Evolutionary conservation across 345 rosid species (phyloP).

Genomic region (Gossypium longicalyx): DNA sequence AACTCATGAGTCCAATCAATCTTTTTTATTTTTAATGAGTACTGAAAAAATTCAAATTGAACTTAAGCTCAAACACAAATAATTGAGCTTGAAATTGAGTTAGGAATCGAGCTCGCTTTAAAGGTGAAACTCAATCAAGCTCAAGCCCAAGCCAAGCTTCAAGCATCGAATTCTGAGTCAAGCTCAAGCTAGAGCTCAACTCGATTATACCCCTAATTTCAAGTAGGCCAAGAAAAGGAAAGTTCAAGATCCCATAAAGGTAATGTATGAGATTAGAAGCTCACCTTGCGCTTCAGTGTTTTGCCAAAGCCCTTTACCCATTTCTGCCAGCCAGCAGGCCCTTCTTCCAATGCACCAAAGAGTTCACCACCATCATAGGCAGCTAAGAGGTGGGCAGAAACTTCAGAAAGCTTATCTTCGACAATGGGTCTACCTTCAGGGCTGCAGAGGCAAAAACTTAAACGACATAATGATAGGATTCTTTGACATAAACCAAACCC

Average conservation of each 20-base stretch:
- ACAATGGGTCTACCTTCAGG: conserved; percentile 58
- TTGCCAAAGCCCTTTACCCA: conserved; percentile 90
- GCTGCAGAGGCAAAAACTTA: conserved; percentile 31
- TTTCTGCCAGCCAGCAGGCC: conserved; percentile 78
- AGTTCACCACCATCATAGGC: conserved; percentile 87
- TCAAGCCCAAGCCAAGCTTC: too few relatives aligned
- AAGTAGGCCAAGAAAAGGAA: neutral
- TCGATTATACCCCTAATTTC: neutral
- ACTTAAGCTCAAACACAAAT: neutral
- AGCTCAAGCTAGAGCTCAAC: neutral
- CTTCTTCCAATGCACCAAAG: conserved; percentile 61
- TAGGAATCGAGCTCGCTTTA: neutral
- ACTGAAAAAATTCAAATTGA: neutral
- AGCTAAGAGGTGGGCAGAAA: conserved; percentile 60
- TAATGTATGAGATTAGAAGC: conserved; percentile 1
- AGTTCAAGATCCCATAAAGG: neutral
- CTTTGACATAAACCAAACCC: neutral
- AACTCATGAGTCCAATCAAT: neutral
- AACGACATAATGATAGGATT: neutral
- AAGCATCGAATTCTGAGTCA: too few relatives aligned
- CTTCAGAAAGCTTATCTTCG: conserved; percentile 73
- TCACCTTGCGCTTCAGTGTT: conserved; percentile 73
- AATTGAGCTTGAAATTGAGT: neutral
- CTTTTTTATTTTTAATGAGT: too few relatives aligned
- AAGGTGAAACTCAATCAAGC: too few relatives aligned